phyloP scores from a whole-genome alignment of 352 stramenopile species.

The Aphanomyces stellatus region DNA sequence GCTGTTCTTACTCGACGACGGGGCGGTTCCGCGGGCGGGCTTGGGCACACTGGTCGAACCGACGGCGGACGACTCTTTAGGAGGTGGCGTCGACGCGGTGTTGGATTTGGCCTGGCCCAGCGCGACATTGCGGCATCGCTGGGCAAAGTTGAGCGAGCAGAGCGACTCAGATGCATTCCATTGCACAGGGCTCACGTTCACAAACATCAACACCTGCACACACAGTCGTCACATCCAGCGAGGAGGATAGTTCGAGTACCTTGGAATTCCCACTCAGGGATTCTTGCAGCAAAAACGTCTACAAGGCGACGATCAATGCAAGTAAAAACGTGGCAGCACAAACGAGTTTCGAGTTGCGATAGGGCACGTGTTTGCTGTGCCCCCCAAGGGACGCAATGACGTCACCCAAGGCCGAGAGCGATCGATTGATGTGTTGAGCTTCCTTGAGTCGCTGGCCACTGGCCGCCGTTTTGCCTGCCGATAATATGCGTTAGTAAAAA shows the following conservation, averaged over 20 bases:
- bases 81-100: not conserved
- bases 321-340: not conserved
- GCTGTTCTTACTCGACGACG: not conserved
- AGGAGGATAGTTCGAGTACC: too few relatives aligned
- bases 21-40: not conserved
- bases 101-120: conserved; percentile 75
- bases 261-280: conserved; percentile 74
- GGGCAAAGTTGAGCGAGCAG: conserved; percentile 88
- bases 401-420: conserved; percentile 88
- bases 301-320: not conserved
- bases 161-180: conserved; percentile 85
- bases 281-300: conserved; percentile 80
- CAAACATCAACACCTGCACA: conserved; percentile 61
- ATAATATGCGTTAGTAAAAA: not conserved
- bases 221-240: not conserved
- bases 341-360: conserved; percentile 92
- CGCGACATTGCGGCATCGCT: conserved; percentile 77
- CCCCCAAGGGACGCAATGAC: conserved; percentile 89
- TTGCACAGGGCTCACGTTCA: conserved; percentile 82
- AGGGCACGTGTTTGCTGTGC: conserved; percentile 90
- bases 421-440: conserved; percentile 95
- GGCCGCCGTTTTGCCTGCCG: conserved; percentile 73
- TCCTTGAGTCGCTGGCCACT: conserved; percentile 92
- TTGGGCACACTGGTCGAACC: not conserved
- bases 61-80: not conserved